These are phyloP conservation scores for Curvularia spicifera DNA, from an alignment of 2,329 filamentous ascomycete genomes.

Conservation along the genomic window DNA sequence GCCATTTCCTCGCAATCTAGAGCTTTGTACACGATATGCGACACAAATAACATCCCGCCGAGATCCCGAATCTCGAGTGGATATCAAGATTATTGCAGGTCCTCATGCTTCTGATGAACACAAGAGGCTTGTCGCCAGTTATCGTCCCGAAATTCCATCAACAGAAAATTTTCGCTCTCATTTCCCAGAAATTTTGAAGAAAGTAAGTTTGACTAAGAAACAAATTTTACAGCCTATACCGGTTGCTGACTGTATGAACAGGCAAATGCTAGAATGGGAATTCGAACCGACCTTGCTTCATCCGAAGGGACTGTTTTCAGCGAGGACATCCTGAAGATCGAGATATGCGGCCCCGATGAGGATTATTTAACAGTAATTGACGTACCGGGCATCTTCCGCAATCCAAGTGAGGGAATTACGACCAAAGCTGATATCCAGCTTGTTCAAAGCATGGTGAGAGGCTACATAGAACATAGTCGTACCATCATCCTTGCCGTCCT, in stretches of 20 bases:
- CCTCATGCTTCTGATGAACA: constrained; percentile 30
- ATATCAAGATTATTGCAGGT: constrained; percentile 32
- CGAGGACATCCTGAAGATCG: constrained; percentile 29
- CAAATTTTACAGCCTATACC: background rate
- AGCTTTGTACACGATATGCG: constrained; percentile 64
- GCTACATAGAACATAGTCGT: constrained; percentile 26
- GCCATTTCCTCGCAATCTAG: constrained; percentile 50
- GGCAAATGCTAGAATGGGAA: constrained; percentile 60
- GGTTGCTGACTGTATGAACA: constrained; percentile 1
- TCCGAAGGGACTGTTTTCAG: constrained; percentile 38
- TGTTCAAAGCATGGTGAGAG: constrained; percentile 24
- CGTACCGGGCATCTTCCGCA: constrained; percentile 52
- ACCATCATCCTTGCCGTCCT: constrained; percentile 32
- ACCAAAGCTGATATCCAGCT: constrained; percentile 21
- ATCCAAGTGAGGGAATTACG: constrained; percentile 8
- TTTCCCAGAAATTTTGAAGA: background rate
- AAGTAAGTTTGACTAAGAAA: constrained; percentile 2
- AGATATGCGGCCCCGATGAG: constrained; percentile 25
- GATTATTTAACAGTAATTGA: constrained; percentile 53
- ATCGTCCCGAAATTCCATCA: constrained; percentile 1
- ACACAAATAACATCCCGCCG: constrained; percentile 63
- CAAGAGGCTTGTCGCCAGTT: constrained; percentile 3
- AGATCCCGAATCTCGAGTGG: constrained; percentile 45
- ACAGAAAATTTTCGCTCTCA: constrained; percentile 5
- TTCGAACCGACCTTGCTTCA: constrained; percentile 8